phyloP scores from a whole-genome alignment of 352 stramenopile genomes.

The Phytophthora cryptogea region DNA sequence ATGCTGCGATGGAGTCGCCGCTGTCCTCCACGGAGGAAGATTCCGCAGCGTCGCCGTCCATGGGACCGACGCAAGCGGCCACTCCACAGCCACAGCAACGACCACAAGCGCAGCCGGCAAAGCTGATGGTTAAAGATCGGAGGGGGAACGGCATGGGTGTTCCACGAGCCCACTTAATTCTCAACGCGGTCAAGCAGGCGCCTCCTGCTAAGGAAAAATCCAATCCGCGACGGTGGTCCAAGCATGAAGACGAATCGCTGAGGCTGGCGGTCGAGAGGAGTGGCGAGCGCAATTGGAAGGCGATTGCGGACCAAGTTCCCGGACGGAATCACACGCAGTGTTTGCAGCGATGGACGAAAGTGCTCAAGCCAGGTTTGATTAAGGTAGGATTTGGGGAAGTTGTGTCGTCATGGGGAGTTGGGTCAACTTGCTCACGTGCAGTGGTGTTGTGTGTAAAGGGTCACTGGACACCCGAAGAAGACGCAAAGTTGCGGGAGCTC shows the following conservation, averaged over 20 bases:
- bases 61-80: slow-evolving; percentile 13
- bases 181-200: slow-evolving; percentile 77
- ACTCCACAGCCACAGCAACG: slow-evolving; percentile 28
- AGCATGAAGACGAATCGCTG: slow-evolving; percentile 86
- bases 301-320: slow-evolving; percentile 91
- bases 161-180: slow-evolving; percentile 69
- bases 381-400: slow-evolving; percentile 58
- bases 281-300: slow-evolving; percentile 89
- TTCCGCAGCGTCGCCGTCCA: slow-evolving; percentile 26
- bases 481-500: slow-evolving; percentile 80
- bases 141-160: slow-evolving; percentile 75
- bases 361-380: slow-evolving; percentile 92
- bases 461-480: slow-evolving; percentile 92
- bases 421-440: neutral
- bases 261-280: slow-evolving; percentile 83
- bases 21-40: slow-evolving; percentile 34
- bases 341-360: slow-evolving; percentile 93
- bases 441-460: slow-evolving; percentile 50
- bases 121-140: slow-evolving; percentile 80
- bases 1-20: slow-evolving; percentile 17
- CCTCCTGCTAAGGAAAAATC: slow-evolving; percentile 86
- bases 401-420: neutral
- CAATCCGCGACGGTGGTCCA: slow-evolving; percentile 83
- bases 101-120: slow-evolving; percentile 41
- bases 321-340: slow-evolving; percentile 93